These are phyloP conservation scores for Panellus pusillus DNA, from an alignment of 768 basidiomycete genomes.

Conservation along the genomic window DNA sequence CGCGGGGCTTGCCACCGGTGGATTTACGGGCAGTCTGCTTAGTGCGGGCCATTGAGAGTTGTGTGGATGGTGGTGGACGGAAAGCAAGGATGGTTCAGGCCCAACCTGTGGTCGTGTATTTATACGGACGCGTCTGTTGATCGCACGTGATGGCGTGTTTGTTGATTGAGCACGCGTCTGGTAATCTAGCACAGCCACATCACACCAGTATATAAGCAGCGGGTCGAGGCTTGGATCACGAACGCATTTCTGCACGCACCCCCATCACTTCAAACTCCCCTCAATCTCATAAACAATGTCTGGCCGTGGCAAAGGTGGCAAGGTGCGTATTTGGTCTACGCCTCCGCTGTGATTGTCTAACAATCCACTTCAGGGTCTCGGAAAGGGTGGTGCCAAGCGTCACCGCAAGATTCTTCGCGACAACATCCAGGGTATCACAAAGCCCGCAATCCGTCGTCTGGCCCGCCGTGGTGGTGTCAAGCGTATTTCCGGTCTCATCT, in stretches of 20 bases:
- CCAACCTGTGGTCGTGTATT: conserved; percentile 16
- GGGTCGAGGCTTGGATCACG: not conserved
- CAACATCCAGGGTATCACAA: conserved; percentile 76
- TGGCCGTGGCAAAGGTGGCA: conserved; percentile 86
- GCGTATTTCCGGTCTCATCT: conserved; percentile 84
- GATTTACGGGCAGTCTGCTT: conserved; percentile 62
- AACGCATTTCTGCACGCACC: conserved; percentile 6
- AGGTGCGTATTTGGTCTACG: conserved; percentile 34
- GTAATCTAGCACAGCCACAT: conserved; percentile 53
- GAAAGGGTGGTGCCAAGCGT: conserved; percentile 83
- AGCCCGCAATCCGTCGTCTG: conserved; percentile 83
- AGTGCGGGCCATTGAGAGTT: conserved; percentile 65
- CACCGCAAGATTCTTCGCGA: conserved; percentile 83
- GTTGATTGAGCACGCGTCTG: conserved; percentile 32
- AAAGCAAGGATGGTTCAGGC: not conserved
- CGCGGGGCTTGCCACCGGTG: conserved; percentile 68
- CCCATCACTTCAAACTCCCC: not conserved
- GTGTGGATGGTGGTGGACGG: conserved; percentile 8
- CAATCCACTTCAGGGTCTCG: conserved; percentile 57
- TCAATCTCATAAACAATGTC: conserved; percentile 44
- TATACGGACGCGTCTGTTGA: conserved; percentile 29
- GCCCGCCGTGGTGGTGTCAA: conserved; percentile 93
- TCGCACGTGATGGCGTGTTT: conserved; percentile 40
- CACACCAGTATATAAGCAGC: conserved; percentile 2
- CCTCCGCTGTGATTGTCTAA: not conserved